Evolutionary conservation across 225 moss, liverwort and hornwort genomes (phyloP), one percentile per base, ranked within the genome.

Genomic region (Ulota crispa): DNA sequence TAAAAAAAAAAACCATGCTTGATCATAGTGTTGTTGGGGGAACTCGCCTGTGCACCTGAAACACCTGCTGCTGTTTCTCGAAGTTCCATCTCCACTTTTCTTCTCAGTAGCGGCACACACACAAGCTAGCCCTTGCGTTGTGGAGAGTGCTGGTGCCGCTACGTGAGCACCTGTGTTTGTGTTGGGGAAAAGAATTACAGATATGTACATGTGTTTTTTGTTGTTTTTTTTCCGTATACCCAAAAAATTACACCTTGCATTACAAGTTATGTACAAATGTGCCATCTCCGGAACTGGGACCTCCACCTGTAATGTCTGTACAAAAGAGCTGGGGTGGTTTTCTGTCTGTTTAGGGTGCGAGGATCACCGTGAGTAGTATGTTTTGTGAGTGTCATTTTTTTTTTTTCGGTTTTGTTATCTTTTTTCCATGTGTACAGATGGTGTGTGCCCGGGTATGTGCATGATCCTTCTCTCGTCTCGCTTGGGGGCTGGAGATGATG

Each of bases 241-340:
- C 71, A 72, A 85, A 87, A 87, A 87, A 82, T 64, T 79, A 85
- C 73, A 78, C 52, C 79, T 53, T 60, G 54, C 41, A 83, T 83
- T 85, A 88, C 85, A 88, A 27, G 31, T 63, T 85, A 80, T 85
- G 68, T 88, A 88, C 83, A 88, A 83, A 77, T 88, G 88, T 88
- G 85, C 81, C 77, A 84, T 84, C 82, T 83, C 76, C 83, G 80
- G 80, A 80, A 66, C 76, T 71, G 60, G 57, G 42, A 63, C 69
- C 73, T 50, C 73, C 78, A 7, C 54, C 42, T 26, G 11, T 79
- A 79, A 79, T 87, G n/a, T n/a, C n/a, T n/a, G 79, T 82, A 87
- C 87, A 85, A 42, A 79, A 79, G 27, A 57, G 74, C 62, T 73
- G 80, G 80, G 31, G 57, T 63, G 9, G 39, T 34, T 72, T 78